phyloP scores from a whole-genome alignment of 345 rosid genomes.

The Citrus trifoliata region DNA sequence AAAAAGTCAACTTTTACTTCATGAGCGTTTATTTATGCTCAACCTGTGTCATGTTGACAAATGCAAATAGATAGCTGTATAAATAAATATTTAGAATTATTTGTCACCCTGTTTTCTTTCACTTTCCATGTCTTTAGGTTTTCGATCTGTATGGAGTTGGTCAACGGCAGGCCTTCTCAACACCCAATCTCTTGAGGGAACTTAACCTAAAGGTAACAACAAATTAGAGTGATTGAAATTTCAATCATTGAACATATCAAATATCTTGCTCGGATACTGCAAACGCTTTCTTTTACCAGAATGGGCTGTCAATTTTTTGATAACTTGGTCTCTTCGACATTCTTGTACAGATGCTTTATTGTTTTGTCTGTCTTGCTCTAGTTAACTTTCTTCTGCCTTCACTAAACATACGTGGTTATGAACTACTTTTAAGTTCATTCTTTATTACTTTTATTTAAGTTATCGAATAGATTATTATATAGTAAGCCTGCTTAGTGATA shows the following conservation, averaged over 20 bases:
- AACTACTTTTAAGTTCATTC: background rate
- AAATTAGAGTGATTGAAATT: background rate
- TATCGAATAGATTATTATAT: background rate
- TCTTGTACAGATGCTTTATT: conserved; percentile 1
- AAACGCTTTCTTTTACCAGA: background rate
- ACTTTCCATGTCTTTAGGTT: conserved; percentile 38
- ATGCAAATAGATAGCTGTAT: background rate
- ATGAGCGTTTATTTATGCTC: background rate
- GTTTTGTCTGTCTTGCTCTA: background rate
- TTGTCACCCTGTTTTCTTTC: background rate
- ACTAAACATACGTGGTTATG: background rate
- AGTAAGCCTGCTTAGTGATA: background rate
- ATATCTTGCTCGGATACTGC: background rate
- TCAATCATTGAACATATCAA: background rate
- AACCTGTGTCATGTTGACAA: background rate
- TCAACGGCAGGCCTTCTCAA: conserved; percentile 49
- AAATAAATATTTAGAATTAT: background rate
- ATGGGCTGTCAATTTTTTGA: background rate
- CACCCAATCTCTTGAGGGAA: conserved; percentile 64
- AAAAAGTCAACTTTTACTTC: background rate
- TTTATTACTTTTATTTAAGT: background rate
- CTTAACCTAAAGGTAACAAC: conserved; percentile 71
- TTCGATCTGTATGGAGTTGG: conserved; percentile 90
- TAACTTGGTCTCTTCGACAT: no score
- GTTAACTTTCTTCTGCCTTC: background rate